Base-by-base conservation (phyloP, 2,329 filamentous ascomycete genomes). In the Aspergillus brunneoviolaceus region DNA sequence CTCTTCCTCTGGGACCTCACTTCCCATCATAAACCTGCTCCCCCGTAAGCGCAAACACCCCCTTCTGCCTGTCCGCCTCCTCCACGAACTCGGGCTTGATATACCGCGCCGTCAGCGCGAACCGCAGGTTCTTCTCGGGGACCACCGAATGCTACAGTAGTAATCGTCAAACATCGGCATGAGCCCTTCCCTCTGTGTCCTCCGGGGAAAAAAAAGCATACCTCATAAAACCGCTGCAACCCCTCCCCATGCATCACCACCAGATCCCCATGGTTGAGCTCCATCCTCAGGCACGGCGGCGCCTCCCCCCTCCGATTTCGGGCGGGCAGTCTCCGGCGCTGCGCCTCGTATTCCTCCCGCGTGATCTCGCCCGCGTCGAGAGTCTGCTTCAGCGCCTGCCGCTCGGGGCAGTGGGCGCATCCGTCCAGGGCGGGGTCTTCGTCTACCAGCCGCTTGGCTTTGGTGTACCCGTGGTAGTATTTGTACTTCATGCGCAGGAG, bases 221-320 rank as follows among this genome's bases (percentile, higher is more conserved):
- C 23, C 72, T 87, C 84, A 42, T 81, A 83, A 62, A 80, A 86
- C 63, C 79, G 80, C 68, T 87, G 85, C 12, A 87, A 70, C 2
- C 74, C 70, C 5, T 75, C 76, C 0, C 84, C 85, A 65, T 85
- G 79, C 85, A 87, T 87, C 9, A 86, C 74, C 0, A 86, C 78
- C 21, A 86, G 69, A 66, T 86, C 84, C 0, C 84, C 85, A 69
- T 87, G 84, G 16, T 78, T 74, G 6, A 87, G 72, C 1, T 76
- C 73, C 67, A 86, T 70, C 1, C 72, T 76, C 14, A 85, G 73
- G 10, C 74, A 57, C 2, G 67, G 62, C 7, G 68, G 69, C 49
- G 63, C 70, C 49, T 63, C 73, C 60, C 74, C 31, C 60, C 68
- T 16, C 57, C 67, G 35, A 5, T 69, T 67, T 19, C 69, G 72